Conservation (phyloP, 805 yeast species). For the Wickerhamomyces subpelliculosus region DNA sequence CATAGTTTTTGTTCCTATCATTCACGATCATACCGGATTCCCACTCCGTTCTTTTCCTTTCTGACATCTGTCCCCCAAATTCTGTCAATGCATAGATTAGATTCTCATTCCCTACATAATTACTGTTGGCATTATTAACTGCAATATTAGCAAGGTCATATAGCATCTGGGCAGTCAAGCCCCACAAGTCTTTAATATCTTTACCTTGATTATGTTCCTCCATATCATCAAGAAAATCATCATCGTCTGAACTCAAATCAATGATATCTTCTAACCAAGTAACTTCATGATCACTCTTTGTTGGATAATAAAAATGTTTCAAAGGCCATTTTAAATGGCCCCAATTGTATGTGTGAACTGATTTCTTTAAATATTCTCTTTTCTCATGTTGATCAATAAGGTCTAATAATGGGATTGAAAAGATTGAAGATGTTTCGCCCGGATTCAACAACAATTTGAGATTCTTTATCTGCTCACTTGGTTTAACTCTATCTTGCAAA, state of each 20-base stretch:
- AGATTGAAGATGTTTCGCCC: constrained; percentile 68
- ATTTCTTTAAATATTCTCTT: constrained; percentile 27
- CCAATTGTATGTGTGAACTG: constrained; percentile 44
- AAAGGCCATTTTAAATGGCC: constrained; percentile 66
- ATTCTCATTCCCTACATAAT: constrained; percentile 56
- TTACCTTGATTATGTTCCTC: constrained; percentile 27
- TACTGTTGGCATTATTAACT: constrained; percentile 24
- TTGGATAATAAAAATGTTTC: constrained; percentile 56
- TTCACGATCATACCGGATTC: constrained; percentile 47
- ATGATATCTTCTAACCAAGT: constrained; percentile 57
- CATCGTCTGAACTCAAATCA: constrained; percentile 54
- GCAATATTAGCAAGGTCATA: constrained; percentile 59
- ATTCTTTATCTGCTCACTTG: constrained; percentile 22
- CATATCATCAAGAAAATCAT: constrained; percentile 17
- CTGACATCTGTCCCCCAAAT: constrained; percentile 47
- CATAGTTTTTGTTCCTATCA: constrained; percentile 19
- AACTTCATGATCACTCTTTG: constrained; percentile 45
- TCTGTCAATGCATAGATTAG: constrained; percentile 50
- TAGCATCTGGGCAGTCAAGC: constrained; percentile 72
- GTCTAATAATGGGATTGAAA: constrained; percentile 64
- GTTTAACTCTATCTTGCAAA: constrained; percentile 29
- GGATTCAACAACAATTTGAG: constrained; percentile 52
- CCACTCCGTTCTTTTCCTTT: constrained; percentile 40
- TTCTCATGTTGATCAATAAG: constrained; percentile 27
- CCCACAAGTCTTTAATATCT: constrained; percentile 71